Conservation (phyloP, 1,284 basidiomycete genomes). For the Cerioporus squamosus region DNA sequence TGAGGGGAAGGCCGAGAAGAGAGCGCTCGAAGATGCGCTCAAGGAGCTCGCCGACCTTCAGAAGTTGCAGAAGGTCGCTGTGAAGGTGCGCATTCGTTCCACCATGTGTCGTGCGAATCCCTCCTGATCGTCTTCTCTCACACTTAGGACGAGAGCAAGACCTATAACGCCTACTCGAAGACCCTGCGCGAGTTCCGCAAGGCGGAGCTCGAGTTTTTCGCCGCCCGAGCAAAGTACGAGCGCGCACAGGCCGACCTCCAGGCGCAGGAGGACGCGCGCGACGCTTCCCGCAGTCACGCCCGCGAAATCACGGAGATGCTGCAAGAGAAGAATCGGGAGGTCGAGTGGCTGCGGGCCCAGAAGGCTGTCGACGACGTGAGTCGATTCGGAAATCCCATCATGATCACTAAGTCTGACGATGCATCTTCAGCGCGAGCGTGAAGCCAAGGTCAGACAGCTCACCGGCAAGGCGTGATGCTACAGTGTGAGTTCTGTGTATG, state of each 20-base stretch:
- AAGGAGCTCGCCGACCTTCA: constrained; percentile 57
- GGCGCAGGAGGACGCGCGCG: constrained; percentile 48
- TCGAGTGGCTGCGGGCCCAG: constrained; percentile 51
- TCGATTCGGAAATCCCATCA: neutral
- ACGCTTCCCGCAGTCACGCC: constrained; percentile 47
- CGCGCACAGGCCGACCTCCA: constrained; percentile 47
- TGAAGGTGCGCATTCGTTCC: constrained; percentile 45
- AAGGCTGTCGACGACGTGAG: constrained; percentile 54
- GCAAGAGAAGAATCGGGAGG: constrained; percentile 56
- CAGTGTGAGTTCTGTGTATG: too few relatives aligned
- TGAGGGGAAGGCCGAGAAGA: constrained; percentile 57
- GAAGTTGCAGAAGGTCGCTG: constrained; percentile 52
- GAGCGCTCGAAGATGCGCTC: constrained; percentile 49
- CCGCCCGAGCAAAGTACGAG: constrained; percentile 51
- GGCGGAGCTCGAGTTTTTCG: constrained; percentile 50
- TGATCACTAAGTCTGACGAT: neutral
- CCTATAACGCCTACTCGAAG: constrained; percentile 48
- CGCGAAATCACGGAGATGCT: constrained; percentile 51
- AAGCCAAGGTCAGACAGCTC: constrained; percentile 45
- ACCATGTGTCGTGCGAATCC: neutral
- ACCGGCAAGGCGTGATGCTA: constrained; percentile 28
- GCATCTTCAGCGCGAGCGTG: constrained; percentile 43
- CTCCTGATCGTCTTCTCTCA: neutral
- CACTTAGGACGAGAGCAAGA: constrained; percentile 55
- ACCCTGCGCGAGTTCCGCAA: constrained; percentile 49